Conservation (phyloP, 768 basidiomycete genomes). For the Macrocybe gigantea region DNA sequence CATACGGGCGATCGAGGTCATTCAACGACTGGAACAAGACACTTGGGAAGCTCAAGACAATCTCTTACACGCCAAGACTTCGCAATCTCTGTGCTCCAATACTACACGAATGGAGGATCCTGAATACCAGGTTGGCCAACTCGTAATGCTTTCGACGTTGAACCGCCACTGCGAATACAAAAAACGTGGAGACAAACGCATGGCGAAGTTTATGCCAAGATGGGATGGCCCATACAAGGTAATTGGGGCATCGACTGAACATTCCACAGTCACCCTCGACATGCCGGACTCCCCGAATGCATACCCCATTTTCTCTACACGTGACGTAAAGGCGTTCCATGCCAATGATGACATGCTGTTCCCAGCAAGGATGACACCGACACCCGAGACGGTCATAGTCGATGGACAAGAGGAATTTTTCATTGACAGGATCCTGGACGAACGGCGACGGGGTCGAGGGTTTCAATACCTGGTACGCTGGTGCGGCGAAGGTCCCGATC, state of each 20-base stretch:
- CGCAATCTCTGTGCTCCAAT: slow-evolving; percentile 26
- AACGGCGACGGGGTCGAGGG: slow-evolving; percentile 11
- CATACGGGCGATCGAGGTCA: background rate
- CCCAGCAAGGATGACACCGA: slow-evolving; percentile 17
- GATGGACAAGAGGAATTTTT: slow-evolving; percentile 18
- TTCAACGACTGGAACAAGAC: slow-evolving; percentile 5
- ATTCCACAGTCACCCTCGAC: slow-evolving; percentile 21
- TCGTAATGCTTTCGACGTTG: slow-evolving; percentile 28
- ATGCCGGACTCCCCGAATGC: slow-evolving; percentile 18
- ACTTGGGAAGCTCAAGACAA: slow-evolving; percentile 25
- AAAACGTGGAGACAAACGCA: slow-evolving; percentile 16
- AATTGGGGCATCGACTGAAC: slow-evolving; percentile 4
- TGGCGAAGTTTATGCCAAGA: slow-evolving; percentile 36
- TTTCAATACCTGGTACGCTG: slow-evolving; percentile 24
- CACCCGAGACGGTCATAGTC: slow-evolving; percentile 9
- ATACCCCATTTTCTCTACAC: slow-evolving; percentile 28
- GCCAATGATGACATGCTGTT: slow-evolving; percentile 25
- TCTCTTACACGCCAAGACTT: slow-evolving; percentile 17
- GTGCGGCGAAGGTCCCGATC: slow-evolving; percentile 16
- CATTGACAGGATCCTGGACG: slow-evolving; percentile 21
- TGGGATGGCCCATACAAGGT: slow-evolving; percentile 24
- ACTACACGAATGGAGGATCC: slow-evolving; percentile 13
- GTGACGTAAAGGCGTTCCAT: slow-evolving; percentile 16
- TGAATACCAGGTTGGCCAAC: slow-evolving; percentile 23
- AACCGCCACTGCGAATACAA: slow-evolving; percentile 25